Evolutionary conservation across 2,329 filamentous ascomycete genomes (phyloP), one percentile per base, ranked within the genome.

Genomic region (Neonectria ditissima): DNA sequence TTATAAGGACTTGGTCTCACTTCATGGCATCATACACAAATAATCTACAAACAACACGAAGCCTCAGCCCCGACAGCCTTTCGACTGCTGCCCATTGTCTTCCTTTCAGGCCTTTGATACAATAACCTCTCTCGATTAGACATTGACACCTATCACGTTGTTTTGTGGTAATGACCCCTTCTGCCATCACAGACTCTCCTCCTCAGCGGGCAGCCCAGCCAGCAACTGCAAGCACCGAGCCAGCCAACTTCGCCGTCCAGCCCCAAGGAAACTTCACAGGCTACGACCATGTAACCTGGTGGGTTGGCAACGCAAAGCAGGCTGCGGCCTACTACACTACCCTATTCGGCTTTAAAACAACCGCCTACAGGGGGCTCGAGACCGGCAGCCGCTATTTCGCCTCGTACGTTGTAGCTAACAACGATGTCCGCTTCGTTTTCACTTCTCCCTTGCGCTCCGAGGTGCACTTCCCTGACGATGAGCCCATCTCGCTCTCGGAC

Each of bases 221-320:
- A 54, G 60, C 50, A 62, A 50, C 69, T 56, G 74, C 80, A 47
- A 75, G 78, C 58, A 71, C 76, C 43, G 73, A 76, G 45, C 75
- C 78, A 62, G 86, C 86, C 73, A 83, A 83, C 72, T 86, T 83
- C 72, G 83, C 85, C 65, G 81, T 87, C 50, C 83, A 86, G 72
- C 80, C 84, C 72, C 72, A 81, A 72, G 65, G 79, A 73, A 86
- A 84, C 76, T 94, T 97, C 82, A 87, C 88, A 65, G 94, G 93
- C 75, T 97, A 97, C 78, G 93, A 97, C 80, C 92, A 97, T 80
- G 88, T 97, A 60, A 94, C 93, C 71, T 97, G 94, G 94, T 97
- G 93, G 83, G 95, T 97, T 30, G 94, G 94, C 76, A 98, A 98
- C 77, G 94, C 95, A 73, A 97, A 97, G 82, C 94, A 97, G 83